phyloP scores from a whole-genome alignment of 1,284 basidiomycete genomes.

The Ustilago loliicola region DNA sequence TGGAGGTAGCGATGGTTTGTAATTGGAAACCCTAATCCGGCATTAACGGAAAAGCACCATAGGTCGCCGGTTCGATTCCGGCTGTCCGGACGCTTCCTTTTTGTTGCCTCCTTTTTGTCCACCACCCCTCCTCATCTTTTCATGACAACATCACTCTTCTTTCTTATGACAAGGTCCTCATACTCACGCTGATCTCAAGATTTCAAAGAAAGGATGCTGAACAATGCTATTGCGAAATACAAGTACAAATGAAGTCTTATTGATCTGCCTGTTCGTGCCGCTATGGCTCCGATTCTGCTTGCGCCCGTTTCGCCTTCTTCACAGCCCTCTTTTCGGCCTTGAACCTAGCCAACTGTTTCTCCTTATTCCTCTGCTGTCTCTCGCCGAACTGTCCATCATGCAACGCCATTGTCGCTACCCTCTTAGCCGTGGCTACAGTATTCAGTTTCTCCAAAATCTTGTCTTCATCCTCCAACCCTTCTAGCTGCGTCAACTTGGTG shows the following conservation, averaged over 20 bases:
- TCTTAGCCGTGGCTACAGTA: conserved; percentile 88
- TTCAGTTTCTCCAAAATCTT: conserved; percentile 89
- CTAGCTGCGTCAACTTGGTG: conserved; percentile 70
- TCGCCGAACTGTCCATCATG: conserved; percentile 92
- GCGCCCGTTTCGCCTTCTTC: conserved; percentile 26
- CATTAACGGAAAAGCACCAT: conserved; percentile 56
- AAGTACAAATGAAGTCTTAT: conserved; percentile 17
- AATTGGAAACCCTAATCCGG: conserved; percentile 60
- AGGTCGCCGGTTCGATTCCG: conserved; percentile 62
- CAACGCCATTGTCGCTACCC: conserved; percentile 87
- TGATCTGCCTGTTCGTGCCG: not conserved
- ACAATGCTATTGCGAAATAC: conserved; percentile 8
- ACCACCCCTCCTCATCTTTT: not conserved
- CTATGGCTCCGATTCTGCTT: not conserved
- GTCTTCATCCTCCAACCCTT: conserved; percentile 76
- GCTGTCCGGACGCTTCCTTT: conserved; percentile 53
- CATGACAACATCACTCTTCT: no score
- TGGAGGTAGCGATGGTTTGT: conserved; percentile 62
- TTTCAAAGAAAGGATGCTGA: not conserved
- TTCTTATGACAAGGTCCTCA: not conserved
- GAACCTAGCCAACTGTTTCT: conserved; percentile 73
- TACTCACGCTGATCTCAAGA: not conserved
- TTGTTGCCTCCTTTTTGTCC: not conserved
- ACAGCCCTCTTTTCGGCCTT: conserved; percentile 40
- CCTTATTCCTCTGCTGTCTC: conserved; percentile 82